These are phyloP conservation scores for Mixia osmundae DNA, from an alignment of 1,284 basidiomycete species.

Conservation along the genomic window DNA sequence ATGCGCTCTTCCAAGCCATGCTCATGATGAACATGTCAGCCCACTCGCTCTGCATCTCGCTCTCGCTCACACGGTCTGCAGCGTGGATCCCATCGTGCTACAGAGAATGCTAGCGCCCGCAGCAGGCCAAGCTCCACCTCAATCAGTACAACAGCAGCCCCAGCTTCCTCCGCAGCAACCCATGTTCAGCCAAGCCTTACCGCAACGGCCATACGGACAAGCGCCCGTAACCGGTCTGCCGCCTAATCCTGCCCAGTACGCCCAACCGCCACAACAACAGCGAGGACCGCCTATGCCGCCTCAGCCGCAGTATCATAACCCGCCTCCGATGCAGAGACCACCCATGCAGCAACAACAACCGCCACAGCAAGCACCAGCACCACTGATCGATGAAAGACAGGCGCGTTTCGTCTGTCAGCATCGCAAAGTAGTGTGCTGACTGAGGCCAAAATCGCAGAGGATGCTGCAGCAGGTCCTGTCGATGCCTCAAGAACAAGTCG, in stretches of 20 bases:
- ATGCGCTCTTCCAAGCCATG: slow-evolving; percentile 88
- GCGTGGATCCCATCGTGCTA: slow-evolving; percentile 3
- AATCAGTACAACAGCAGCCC: background rate
- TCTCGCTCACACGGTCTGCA: slow-evolving; percentile 6
- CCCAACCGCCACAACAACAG: slow-evolving; percentile 12
- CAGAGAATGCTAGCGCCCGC: slow-evolving; percentile 33
- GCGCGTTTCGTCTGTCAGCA: no score
- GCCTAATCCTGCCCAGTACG: slow-evolving; percentile 2
- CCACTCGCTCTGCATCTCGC: slow-evolving; percentile 48
- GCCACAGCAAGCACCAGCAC: background rate
- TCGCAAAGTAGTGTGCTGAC: no score
- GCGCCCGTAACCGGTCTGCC: no score
- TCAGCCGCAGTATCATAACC: no score
- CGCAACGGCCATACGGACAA: slow-evolving; percentile 1
- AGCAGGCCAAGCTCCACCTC: background rate
- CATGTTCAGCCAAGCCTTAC: slow-evolving; percentile 1
- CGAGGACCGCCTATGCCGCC: slow-evolving; percentile 6
- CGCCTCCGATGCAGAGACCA: no score
- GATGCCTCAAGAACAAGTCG: slow-evolving; percentile 68
- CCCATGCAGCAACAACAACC: slow-evolving; percentile 2
- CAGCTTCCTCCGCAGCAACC: slow-evolving; percentile 8
- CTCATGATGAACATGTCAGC: slow-evolving; percentile 89
- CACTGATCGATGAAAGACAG: no score
- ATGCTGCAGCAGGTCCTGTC: slow-evolving; percentile 45
- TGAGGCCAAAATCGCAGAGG: no score